A percentile compares a stretch with the other conserved stretches of the same genome.
These are phyloP conservation scores for Prunus mongolica DNA, from an alignment of 306 rosid genomes.

Conservation along the genomic window DNA sequence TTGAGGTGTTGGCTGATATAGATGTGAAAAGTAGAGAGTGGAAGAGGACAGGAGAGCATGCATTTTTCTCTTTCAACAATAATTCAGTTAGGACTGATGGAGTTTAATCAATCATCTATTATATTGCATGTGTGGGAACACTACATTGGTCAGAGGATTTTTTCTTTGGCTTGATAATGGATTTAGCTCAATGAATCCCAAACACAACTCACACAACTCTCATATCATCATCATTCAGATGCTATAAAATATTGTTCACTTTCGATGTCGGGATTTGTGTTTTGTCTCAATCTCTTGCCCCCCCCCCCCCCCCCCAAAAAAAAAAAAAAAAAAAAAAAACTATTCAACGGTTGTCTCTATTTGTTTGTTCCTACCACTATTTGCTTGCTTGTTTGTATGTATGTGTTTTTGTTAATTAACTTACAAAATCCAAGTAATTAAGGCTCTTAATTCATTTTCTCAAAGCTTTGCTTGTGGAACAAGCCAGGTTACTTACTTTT, in stretches of 20 bases:
- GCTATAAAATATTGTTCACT: background rate
- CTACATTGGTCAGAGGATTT: conserved; percentile 37
- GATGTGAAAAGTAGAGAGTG: background rate
- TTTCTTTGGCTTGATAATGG: conserved; percentile 29
- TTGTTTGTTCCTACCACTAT: background rate
- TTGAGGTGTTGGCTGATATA: conserved; percentile 7
- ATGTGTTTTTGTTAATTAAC: background rate
- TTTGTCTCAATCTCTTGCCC: background rate
- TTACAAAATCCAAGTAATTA: no score
- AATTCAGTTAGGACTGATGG: conserved; percentile 47
- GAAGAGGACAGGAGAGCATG: background rate
- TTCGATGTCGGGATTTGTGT: conserved; percentile 14
- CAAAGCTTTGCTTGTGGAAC: conserved; percentile 2
- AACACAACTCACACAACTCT: conserved; percentile 22
- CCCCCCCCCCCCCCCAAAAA: no score
- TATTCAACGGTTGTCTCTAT: background rate
- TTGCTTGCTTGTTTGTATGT: background rate
- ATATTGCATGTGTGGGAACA: conserved; percentile 33
- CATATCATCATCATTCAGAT: conserved; percentile 15
- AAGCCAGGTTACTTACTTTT: conserved; percentile 1
- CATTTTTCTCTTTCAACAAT: conserved; percentile 34
- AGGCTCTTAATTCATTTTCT: no score
- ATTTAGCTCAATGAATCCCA: conserved; percentile 29
- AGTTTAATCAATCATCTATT: conserved; percentile 42
- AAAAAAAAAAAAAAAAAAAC: background rate